Conservation (phyloP, 371 early-diverging fungal genomes). For the Chytridium lagenaria region DNA sequence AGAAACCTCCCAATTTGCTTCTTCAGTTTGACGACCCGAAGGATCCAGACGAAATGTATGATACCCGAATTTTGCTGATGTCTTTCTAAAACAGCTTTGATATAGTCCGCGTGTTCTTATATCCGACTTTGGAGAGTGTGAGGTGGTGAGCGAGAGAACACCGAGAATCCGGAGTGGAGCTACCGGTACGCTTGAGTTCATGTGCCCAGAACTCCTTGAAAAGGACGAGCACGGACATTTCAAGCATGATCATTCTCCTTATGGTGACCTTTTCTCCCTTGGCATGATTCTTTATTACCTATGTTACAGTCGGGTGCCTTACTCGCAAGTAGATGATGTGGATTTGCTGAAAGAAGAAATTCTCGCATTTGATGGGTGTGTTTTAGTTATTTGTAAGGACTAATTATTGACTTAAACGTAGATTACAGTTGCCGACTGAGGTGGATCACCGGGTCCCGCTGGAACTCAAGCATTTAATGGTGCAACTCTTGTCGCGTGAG, state of each 20-base stretch:
- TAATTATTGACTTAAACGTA: background rate
- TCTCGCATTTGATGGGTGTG: constrained; percentile 56
- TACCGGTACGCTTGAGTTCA: constrained; percentile 94
- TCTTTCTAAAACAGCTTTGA: background rate
- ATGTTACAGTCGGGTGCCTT: constrained; percentile 86
- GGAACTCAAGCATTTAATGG: constrained; percentile 34
- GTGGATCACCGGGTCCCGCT: constrained; percentile 35
- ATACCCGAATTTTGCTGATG: background rate
- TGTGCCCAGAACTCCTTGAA: constrained; percentile 78
- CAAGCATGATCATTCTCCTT: constrained; percentile 74
- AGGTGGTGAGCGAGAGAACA: constrained; percentile 57
- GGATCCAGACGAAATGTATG: constrained; percentile 41
- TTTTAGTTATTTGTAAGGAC: background rate
- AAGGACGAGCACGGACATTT: constrained; percentile 21
- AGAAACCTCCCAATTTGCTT: constrained; percentile 89
- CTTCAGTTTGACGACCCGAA: constrained; percentile 67
- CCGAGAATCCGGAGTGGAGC: constrained; percentile 78
- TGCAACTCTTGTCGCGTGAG: constrained; percentile 32
- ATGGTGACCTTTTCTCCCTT: constrained; percentile 94
- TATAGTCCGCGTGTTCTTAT: constrained; percentile 81
- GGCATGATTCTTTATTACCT: constrained; percentile 92
- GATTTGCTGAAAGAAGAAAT: constrained; percentile 83
- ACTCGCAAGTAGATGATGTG: constrained; percentile 83
- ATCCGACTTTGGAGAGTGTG: constrained; percentile 97
- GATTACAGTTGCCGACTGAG: constrained; percentile 28